Conservation (phyloP, 2,329 filamentous ascomycete species). For the Penicillium capsulatum region DNA sequence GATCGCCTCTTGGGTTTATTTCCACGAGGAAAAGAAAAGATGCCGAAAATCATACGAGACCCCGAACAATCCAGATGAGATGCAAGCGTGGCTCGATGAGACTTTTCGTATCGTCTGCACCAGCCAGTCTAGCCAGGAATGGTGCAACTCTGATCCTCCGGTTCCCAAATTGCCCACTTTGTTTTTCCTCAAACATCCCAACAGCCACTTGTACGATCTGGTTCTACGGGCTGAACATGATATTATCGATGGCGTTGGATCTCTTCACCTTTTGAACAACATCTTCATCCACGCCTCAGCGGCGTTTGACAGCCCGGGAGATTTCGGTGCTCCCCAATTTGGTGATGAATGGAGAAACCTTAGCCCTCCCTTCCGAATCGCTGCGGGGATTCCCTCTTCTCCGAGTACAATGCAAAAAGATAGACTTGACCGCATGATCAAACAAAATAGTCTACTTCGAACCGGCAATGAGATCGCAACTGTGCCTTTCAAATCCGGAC, state of each 20-base stretch:
- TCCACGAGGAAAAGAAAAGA: slow-evolving; percentile 6
- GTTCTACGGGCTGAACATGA: slow-evolving; percentile 22
- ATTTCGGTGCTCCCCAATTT: slow-evolving; percentile 11
- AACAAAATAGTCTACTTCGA: slow-evolving; percentile 12
- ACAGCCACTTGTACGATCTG: slow-evolving; percentile 10
- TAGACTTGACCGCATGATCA: slow-evolving; percentile 6
- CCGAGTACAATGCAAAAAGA: slow-evolving; percentile 10
- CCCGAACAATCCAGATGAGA: neutral
- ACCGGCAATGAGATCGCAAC: slow-evolving; percentile 17
- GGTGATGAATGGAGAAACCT: slow-evolving; percentile 19
- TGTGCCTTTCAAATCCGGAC: slow-evolving; percentile 12
- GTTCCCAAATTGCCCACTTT: slow-evolving; percentile 22
- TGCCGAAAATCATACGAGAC: slow-evolving; percentile 24
- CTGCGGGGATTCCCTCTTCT: slow-evolving; percentile 14
- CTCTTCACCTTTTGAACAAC: slow-evolving; percentile 20
- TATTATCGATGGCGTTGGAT: slow-evolving; percentile 24
- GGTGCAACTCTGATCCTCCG: slow-evolving; percentile 26
- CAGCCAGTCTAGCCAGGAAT: slow-evolving; percentile 16
- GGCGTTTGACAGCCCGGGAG: slow-evolving; percentile 6
- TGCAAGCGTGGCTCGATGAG: slow-evolving; percentile 14
- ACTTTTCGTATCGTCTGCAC: slow-evolving; percentile 17
- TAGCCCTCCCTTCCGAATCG: slow-evolving; percentile 22
- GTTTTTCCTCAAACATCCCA: slow-evolving; percentile 16
- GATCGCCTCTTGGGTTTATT: slow-evolving; percentile 22
- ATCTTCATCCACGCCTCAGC: slow-evolving; percentile 15